Percentiles rank a stretch among this genome's conserved stretches.
These are phyloP conservation scores for Bacidia rubella DNA, from an alignment of 495 filamentous ascomycete species.

Conservation along the genomic window DNA sequence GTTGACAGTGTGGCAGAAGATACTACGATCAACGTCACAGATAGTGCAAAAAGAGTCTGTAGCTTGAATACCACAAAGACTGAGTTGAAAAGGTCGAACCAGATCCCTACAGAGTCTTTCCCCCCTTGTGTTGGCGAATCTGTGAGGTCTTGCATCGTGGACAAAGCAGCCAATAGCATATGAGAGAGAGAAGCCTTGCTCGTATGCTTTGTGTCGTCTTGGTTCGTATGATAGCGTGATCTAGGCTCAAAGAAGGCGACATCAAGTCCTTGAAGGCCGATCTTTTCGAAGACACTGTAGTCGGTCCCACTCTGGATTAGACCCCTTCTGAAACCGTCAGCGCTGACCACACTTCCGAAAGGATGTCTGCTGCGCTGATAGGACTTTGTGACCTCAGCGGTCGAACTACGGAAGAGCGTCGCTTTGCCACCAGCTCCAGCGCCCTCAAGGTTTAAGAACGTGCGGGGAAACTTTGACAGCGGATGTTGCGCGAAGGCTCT, in stretches of 20 bases:
- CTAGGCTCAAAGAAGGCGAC: conserved; percentile 82
- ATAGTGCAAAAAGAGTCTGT: conserved; percentile 74
- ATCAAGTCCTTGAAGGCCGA: conserved; percentile 79
- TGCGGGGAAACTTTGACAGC: conserved; percentile 58
- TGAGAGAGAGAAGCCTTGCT: conserved; percentile 73
- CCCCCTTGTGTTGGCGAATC: conserved; percentile 26
- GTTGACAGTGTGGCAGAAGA: conserved; percentile 57
- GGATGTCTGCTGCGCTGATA: conserved; percentile 61
- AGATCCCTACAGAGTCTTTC: conserved; percentile 58
- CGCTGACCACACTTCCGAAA: conserved; percentile 68
- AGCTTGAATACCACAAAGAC: conserved; percentile 67
- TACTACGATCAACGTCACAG: conserved; percentile 65
- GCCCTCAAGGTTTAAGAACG: conserved; percentile 89
- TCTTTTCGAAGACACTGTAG: conserved; percentile 71
- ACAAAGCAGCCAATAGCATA: conserved; percentile 74
- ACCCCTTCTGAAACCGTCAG: conserved; percentile 69
- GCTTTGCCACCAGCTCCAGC: conserved; percentile 88
- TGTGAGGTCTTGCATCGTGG: conserved; percentile 56
- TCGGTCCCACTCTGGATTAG: conserved; percentile 77
- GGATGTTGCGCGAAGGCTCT: conserved; percentile 75
- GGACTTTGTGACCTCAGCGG: conserved; percentile 69
- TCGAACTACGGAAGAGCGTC: conserved; percentile 71
- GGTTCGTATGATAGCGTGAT: conserved; percentile 77
- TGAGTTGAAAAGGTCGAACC: conserved; percentile 87
- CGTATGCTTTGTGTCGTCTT: conserved; percentile 73